These are phyloP conservation scores for Syzygium aqueum DNA, from an alignment of 345 rosid genomes.

Conservation along the genomic window DNA sequence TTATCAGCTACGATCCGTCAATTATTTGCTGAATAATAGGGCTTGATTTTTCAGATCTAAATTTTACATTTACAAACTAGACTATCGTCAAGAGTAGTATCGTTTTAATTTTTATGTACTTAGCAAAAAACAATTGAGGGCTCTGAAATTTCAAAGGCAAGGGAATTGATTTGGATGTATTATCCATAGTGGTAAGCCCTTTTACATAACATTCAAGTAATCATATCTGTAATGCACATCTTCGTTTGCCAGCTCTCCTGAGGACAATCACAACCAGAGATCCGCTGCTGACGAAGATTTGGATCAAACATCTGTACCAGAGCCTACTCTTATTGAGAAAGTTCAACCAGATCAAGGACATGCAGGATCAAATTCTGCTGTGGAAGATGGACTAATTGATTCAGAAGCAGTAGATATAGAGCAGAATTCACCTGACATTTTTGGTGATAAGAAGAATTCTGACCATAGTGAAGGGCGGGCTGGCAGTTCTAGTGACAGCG, in stretches of 20 bases:
- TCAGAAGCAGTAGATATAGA: slow-evolving; percentile 37
- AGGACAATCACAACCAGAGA: slow-evolving; percentile 33
- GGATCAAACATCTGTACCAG: slow-evolving; percentile 35
- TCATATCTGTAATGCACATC: neutral
- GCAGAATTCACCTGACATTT: slow-evolving; percentile 47
- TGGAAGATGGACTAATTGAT: slow-evolving; percentile 27
- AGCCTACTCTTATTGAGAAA: slow-evolving; percentile 29
- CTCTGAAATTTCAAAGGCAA: neutral
- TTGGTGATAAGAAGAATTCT: slow-evolving; percentile 52
- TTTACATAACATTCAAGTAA: neutral
- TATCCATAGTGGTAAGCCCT: neutral
- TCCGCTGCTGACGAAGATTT: slow-evolving; percentile 38
- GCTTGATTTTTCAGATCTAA: neutral
- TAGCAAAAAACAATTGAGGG: neutral
- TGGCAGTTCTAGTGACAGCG: slow-evolving; percentile 59
- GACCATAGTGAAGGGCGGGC: slow-evolving; percentile 60
- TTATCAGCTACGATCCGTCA: neutral
- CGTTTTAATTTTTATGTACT: too few relatives aligned
- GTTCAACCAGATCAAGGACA: slow-evolving; percentile 19
- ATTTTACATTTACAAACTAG: neutral
- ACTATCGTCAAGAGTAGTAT: neutral
- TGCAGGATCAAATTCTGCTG: slow-evolving; percentile 23
- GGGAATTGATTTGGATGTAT: neutral
- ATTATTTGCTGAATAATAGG: neutral
- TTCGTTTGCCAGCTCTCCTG: slow-evolving; percentile 59